These are phyloP conservation scores for Aschersonia sp. DNA, from an alignment of 2,329 filamentous ascomycete species.

Conservation along the genomic window DNA sequence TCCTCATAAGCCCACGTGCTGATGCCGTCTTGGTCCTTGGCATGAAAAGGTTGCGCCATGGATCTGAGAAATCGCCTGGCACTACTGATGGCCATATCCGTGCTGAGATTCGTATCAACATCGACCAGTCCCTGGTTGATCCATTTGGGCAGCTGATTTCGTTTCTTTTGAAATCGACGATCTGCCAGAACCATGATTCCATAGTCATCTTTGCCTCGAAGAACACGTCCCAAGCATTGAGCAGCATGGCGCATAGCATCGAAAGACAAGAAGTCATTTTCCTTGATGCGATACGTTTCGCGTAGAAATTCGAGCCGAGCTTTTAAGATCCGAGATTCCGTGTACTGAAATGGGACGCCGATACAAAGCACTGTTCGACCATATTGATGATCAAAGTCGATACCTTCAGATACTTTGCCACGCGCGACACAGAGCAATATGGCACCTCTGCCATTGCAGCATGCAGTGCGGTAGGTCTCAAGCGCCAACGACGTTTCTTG, in stretches of 20 bases:
- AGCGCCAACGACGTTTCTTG: constrained; percentile 93
- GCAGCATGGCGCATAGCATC: constrained; percentile 99
- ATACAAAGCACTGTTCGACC: constrained; percentile 92
- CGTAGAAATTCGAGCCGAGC: constrained; percentile 90
- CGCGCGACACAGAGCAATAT: constrained; percentile 89
- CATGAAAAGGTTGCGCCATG: constrained; percentile 83
- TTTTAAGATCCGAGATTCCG: constrained; percentile 92
- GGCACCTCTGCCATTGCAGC: constrained; percentile 90
- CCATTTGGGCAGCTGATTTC: constrained; percentile 86
- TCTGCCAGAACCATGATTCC: constrained; percentile 99
- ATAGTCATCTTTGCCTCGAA: constrained; percentile 95
- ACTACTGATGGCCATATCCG: constrained; percentile 83
- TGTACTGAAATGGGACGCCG: constrained; percentile 97
- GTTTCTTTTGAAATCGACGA: constrained; percentile 83
- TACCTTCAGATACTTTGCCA: constrained; percentile 94
- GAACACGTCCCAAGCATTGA: constrained; percentile 85
- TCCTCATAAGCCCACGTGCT: constrained; percentile 82
- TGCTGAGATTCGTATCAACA: constrained; percentile 77
- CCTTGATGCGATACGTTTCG: constrained; percentile 90
- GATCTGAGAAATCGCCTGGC: constrained; percentile 80
- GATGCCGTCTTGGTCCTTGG: constrained; percentile 77
- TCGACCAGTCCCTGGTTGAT: constrained; percentile 81
- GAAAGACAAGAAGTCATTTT: constrained; percentile 96
- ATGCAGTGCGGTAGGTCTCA: constrained; percentile 94
- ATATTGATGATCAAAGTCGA: constrained; percentile 98